phyloP scores from a whole-genome alignment of 2,329 filamentous ascomycete species.

The Claviceps monticola region DNA sequence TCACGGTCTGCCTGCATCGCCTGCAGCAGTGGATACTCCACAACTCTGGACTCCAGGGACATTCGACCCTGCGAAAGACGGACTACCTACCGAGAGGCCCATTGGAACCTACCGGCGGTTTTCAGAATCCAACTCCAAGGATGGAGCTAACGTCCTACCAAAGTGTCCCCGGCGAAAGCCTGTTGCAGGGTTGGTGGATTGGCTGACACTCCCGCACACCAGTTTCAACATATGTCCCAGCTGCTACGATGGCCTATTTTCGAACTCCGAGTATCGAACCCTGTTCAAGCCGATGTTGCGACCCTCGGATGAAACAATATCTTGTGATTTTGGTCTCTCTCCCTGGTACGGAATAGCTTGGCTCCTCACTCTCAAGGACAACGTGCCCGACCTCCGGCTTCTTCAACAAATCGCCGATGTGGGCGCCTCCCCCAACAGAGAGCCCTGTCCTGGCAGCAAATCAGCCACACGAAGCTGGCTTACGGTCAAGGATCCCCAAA shows the following conservation, averaged over 20 bases:
- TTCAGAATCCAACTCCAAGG: conserved; percentile 27
- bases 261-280: conserved; percentile 50
- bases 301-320: conserved; percentile 41
- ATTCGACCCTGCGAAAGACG: conserved; percentile 28
- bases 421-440: conserved; percentile 29
- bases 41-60: conserved; percentile 31
- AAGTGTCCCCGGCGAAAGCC: conserved; percentile 55
- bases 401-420: conserved; percentile 57
- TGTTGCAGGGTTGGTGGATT: conserved; percentile 55
- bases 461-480: conserved; percentile 56
- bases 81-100: conserved; percentile 22
- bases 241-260: conserved; percentile 61
- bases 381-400: conserved; percentile 50
- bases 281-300: conserved; percentile 48
- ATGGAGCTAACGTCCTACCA: conserved; percentile 31
- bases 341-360: conserved; percentile 79
- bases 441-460: conserved; percentile 43
- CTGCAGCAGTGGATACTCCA: conserved; percentile 8
- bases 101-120: conserved; percentile 37
- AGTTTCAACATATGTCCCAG: conserved; percentile 71
- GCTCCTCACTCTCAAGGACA: conserved; percentile 62
- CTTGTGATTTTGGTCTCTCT: conserved; percentile 64
- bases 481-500: conserved; percentile 55
- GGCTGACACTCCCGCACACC: conserved; percentile 62
- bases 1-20: not conserved